These are phyloP conservation scores for Boletus smithii DNA, from an alignment of 1,284 basidiomycete species.

Conservation along the genomic window DNA sequence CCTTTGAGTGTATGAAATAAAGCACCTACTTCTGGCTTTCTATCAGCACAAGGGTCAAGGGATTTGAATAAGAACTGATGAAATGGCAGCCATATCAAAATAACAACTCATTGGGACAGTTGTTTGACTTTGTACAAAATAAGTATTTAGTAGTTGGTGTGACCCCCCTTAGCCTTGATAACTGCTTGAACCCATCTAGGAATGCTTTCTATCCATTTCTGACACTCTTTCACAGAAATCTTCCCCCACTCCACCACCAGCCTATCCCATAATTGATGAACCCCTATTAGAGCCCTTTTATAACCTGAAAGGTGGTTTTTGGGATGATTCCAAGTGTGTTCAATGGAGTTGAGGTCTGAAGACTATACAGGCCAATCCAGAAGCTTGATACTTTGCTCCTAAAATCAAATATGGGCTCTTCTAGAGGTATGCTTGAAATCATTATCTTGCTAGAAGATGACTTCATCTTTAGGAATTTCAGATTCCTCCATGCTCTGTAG, in stretches of 20 bases:
- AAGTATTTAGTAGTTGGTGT: not conserved
- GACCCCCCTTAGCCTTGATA: not conserved
- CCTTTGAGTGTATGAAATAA: too few species aligned
- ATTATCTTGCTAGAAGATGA: not conserved
- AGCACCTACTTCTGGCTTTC: too few species aligned
- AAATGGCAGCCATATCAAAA: too few species aligned
- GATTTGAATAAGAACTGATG: too few species aligned
- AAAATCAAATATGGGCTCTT: not conserved
- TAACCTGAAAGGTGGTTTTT: not conserved
- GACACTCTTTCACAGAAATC: not conserved
- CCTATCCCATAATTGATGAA: slow-evolving; percentile 1
- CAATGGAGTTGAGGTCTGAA: not conserved
- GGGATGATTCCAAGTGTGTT: not conserved
- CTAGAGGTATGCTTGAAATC: not conserved
- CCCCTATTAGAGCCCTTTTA: not conserved
- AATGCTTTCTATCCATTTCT: slow-evolving; percentile 1
- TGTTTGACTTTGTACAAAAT: too few species aligned
- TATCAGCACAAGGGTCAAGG: too few species aligned
- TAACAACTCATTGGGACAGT: too few species aligned
- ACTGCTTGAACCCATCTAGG: not conserved
- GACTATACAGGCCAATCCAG: not conserved
- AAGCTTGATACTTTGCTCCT: not conserved
- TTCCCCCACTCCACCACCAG: not conserved
- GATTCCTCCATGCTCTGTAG: too few species aligned
- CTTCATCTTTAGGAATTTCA: not conserved